Percentiles rank a stretch among this genome's conserved stretches.
Conservation (phyloP, 495 filamentous ascomycete genomes). For the Penicillium nucicola region DNA sequence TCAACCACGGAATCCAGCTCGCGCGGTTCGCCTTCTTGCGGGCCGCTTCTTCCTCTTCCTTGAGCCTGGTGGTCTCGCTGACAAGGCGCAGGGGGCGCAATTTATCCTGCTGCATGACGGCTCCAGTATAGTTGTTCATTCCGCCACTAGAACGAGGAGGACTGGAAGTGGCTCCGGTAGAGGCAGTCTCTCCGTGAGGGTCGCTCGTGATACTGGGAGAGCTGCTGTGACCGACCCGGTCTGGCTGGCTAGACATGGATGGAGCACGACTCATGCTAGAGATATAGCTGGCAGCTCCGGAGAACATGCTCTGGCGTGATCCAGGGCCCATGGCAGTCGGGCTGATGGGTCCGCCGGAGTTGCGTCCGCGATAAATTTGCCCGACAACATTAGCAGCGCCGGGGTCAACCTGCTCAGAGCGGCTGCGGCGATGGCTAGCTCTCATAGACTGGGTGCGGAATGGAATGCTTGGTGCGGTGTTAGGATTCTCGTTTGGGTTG, state of each 20-base stretch:
- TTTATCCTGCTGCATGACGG: constrained; percentile 70
- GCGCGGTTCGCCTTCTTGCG: constrained; percentile 58
- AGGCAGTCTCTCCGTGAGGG: constrained; percentile 48
- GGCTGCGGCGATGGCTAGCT: constrained; percentile 55
- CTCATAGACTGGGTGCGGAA: constrained; percentile 66
- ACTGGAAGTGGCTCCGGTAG: constrained; percentile 50
- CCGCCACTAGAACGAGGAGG: constrained; percentile 56
- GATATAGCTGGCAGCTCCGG: constrained; percentile 36
- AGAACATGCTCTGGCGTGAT: constrained; percentile 45
- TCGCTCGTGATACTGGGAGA: constrained; percentile 61
- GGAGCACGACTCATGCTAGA: constrained; percentile 46
- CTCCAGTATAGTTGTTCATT: constrained; percentile 51
- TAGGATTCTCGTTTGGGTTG: constrained; percentile 61
- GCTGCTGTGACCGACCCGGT: constrained; percentile 46
- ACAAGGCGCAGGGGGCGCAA: constrained; percentile 84
- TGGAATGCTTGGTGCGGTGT: constrained; percentile 82
- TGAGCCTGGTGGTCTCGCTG: constrained; percentile 38
- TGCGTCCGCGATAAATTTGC: constrained; percentile 76
- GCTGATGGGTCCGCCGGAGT: constrained; percentile 54
- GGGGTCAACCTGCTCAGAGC: constrained; percentile 67
- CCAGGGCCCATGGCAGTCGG: constrained; percentile 48
- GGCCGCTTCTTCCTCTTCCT: constrained; percentile 48
- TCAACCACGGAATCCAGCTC: constrained; percentile 63
- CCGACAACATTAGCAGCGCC: constrained; percentile 68
- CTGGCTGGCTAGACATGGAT: constrained; percentile 44